A percentile compares a stretch with the other conserved stretches of the same genome.
Conservation (phyloP, 306 rosid genomes). For the Senna siamea region DNA sequence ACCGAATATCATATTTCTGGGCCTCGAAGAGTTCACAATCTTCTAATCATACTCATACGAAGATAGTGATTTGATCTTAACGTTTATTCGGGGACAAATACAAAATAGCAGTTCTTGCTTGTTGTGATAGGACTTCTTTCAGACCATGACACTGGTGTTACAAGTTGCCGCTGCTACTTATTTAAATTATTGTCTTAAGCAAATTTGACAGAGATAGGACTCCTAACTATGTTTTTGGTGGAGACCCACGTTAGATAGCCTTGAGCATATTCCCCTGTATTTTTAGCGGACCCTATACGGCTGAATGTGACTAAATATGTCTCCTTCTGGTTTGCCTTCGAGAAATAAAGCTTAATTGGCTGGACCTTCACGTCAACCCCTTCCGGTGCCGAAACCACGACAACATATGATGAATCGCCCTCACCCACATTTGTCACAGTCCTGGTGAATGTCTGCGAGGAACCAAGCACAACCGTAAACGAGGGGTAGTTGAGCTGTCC, state of each 20-base stretch:
- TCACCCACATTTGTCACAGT: conserved; percentile 78
- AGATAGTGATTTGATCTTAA: no score
- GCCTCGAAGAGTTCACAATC: not conserved
- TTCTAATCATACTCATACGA: not conserved
- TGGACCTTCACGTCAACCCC: conserved; percentile 59
- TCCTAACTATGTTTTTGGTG: conserved; percentile 50
- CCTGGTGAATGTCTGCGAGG: conserved; percentile 67
- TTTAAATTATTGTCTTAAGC: conserved; percentile 31
- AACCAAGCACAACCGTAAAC: conserved; percentile 58
- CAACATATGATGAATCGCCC: conserved; percentile 52
- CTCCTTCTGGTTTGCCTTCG: conserved; percentile 60
- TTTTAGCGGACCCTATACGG: conserved; percentile 31
- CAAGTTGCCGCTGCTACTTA: conserved; percentile 35
- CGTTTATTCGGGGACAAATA: no score
- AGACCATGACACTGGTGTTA: conserved; percentile 20
- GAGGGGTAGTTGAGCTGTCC: conserved; percentile 82
- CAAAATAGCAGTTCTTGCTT: no score
- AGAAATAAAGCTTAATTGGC: conserved; percentile 56
- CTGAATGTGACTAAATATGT: conserved; percentile 59
- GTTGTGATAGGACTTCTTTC: conserved; percentile 24
- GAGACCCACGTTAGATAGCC: conserved; percentile 66
- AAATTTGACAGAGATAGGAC: conserved; percentile 54
- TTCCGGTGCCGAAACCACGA: conserved; percentile 50
- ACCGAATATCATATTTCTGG: not conserved
- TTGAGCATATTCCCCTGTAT: conserved; percentile 48